Evolutionary conservation across 2,329 filamentous ascomycete species (phyloP).

Genomic region (Didymella segeticola): DNA sequence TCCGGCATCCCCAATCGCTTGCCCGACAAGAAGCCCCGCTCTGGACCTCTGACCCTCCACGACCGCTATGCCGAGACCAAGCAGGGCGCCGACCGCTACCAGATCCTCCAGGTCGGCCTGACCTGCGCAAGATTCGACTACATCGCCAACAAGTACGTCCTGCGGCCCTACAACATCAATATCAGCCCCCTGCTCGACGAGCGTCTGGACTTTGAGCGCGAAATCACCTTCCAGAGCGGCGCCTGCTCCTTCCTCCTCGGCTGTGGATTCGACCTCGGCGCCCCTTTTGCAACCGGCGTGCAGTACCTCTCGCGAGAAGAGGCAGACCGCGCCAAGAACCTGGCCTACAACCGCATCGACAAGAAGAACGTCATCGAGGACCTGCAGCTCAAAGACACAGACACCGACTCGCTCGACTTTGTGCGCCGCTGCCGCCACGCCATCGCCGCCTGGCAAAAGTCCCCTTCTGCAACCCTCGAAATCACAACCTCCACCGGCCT

Average conservation of each 20-base stretch:
- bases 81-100: slow-evolving; percentile 66
- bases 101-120: slow-evolving; percentile 71
- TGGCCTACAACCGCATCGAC: slow-evolving; percentile 53
- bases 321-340: slow-evolving; percentile 56
- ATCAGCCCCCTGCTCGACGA: slow-evolving; percentile 64
- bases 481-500: slow-evolving; percentile 42
- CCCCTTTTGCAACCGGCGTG: slow-evolving; percentile 63
- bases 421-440: slow-evolving; percentile 54
- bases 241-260: slow-evolving; percentile 67
- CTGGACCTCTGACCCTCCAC: slow-evolving; percentile 60
- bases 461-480: slow-evolving; percentile 23
- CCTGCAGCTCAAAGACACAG: slow-evolving; percentile 60
- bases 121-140: slow-evolving; percentile 68
- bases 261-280: slow-evolving; percentile 65
- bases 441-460: slow-evolving; percentile 56
- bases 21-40: slow-evolving; percentile 42
- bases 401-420: slow-evolving; percentile 61
- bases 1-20: slow-evolving; percentile 64
- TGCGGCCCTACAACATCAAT: slow-evolving; percentile 70
- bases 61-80: slow-evolving; percentile 68
- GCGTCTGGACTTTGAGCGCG: slow-evolving; percentile 65
- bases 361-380: slow-evolving; percentile 47
- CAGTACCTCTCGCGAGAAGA: slow-evolving; percentile 69
- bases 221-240: slow-evolving; percentile 64
- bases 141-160: slow-evolving; percentile 56